Evolutionary conservation across 108 stramenopile genomes (phyloP).

Genomic region (Bacterosira constricta): DNA sequence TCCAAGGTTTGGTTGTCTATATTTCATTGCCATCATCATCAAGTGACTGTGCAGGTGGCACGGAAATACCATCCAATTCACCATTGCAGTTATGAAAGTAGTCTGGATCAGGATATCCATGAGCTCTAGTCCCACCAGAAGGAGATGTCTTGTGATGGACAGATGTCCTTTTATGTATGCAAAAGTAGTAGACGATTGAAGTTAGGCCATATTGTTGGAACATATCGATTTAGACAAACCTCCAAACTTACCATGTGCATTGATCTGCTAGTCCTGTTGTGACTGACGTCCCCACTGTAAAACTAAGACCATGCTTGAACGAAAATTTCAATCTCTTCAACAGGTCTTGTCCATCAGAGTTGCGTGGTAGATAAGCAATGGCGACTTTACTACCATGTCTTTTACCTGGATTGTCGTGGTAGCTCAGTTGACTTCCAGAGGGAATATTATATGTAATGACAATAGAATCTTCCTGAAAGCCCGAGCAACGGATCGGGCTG

Average conservation of each 20-base stretch:
- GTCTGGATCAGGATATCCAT: slow-evolving; percentile 58
- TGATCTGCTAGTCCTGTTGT: slow-evolving; percentile 39
- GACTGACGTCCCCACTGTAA: slow-evolving; percentile 55
- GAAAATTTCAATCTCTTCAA: slow-evolving; percentile 57
- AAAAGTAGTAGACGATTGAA: no score
- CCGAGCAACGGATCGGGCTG: not conserved
- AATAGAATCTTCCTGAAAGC: not conserved
- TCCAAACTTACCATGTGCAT: slow-evolving; percentile 37
- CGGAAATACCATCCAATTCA: slow-evolving; percentile 48
- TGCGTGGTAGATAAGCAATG: slow-evolving; percentile 46
- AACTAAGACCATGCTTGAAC: slow-evolving; percentile 55
- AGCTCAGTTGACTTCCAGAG: slow-evolving; percentile 41
- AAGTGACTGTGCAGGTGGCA: slow-evolving; percentile 31
- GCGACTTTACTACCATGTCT: slow-evolving; percentile 11
- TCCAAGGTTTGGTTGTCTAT: not conserved
- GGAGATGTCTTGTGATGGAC: slow-evolving; percentile 66
- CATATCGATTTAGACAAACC: not conserved
- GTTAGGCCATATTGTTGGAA: no score
- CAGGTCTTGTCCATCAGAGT: slow-evolving; percentile 25
- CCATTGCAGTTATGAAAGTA: slow-evolving; percentile 55
- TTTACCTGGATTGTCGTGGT: slow-evolving; percentile 48
- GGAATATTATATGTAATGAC: slow-evolving; percentile 45
- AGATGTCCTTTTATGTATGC: slow-evolving; percentile 1
- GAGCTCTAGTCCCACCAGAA: slow-evolving; percentile 29
- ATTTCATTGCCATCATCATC: slow-evolving; percentile 3